Base-by-base conservation (phyloP, 352 stramenopile species). In the Blastocystis sp. region DNA sequence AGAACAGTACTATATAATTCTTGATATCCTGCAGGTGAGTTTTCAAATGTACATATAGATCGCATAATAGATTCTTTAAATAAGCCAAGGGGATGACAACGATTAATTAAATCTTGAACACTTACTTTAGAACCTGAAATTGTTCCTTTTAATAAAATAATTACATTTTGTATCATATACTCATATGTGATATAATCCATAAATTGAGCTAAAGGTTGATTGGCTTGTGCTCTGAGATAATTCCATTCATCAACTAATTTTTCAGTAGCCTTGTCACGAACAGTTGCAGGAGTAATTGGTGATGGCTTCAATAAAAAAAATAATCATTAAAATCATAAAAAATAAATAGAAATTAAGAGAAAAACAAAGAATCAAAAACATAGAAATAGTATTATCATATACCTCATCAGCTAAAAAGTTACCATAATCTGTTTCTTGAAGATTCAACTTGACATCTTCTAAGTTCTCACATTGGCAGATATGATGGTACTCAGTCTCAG, bases 81-180 rank as follows among this genome's bases (percentile, higher is more conserved):
- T 75, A 94, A 93, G 40, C 91, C 91, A 32, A 98, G 76, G 28
- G 91, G 91, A 68, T 98, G 88, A 54, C 93, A 90, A 79, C 95
- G 75, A 28, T 82, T 83, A 44, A 96, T 91, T 36, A 98, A 79
- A 68, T 96, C 88, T 66, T 95, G 94, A 52, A 89, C 78, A 40
- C 67, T 43, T 32, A 83, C 79, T 66, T 33, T 33, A 6, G 25
- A 36, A 27, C 86, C 86, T 66, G 84, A 91, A 16, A 97, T 74
- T 36, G 87, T 93, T 55, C 86, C 84, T 70, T 95, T 95, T 42
- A 97, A 78, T 28, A 97, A 76, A 30, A 95, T 75, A 70, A 97
- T 95, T 48, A 97, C 79, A 70, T 97, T 97, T 69, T 96, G 88
- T 72, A 97, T 97, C 90, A 97, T 97, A 75, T 95, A 97, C 75